phyloP scores from a whole-genome alignment of 805 yeast genomes.

The Metschnikowia vanudenii region DNA sequence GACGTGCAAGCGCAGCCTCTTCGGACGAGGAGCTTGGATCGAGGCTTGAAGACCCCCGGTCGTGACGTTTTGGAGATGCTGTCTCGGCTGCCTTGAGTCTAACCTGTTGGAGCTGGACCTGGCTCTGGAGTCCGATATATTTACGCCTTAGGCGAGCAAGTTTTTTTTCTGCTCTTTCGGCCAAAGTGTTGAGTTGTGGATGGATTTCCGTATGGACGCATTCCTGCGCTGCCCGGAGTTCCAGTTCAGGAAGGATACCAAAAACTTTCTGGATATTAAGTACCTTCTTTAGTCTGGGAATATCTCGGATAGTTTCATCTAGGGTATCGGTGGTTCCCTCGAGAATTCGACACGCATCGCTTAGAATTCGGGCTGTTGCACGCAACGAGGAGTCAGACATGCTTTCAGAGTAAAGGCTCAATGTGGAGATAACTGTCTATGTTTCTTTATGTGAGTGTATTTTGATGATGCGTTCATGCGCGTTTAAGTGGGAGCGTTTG shows the following conservation, averaged over 20 bases:
- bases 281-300: constrained; percentile 37
- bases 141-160: constrained; percentile 33
- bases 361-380: background rate
- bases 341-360: constrained; percentile 31
- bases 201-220: constrained; percentile 36
- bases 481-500: too few relatives aligned
- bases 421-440: too few relatives aligned
- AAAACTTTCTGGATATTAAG: constrained; percentile 47
- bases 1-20: constrained; percentile 35
- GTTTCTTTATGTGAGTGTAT: too few relatives aligned
- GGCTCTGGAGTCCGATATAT: constrained; percentile 32
- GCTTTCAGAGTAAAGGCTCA: too few relatives aligned
- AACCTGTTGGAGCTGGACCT: constrained; percentile 41
- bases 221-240: constrained; percentile 34
- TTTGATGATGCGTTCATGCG: too few relatives aligned
- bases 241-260: constrained; percentile 51
- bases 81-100: constrained; percentile 28
- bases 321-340: constrained; percentile 32
- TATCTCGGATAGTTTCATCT: constrained; percentile 39
- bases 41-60: constrained; percentile 12
- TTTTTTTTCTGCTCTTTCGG: constrained; percentile 32
- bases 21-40: constrained; percentile 25
- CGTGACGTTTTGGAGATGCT: constrained; percentile 7
- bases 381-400: background rate
- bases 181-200: constrained; percentile 40